Evolutionary conservation across 1,284 basidiomycete genomes (phyloP), one percentile per base, ranked within the genome.

Genomic region (Peniophora sp.): DNA sequence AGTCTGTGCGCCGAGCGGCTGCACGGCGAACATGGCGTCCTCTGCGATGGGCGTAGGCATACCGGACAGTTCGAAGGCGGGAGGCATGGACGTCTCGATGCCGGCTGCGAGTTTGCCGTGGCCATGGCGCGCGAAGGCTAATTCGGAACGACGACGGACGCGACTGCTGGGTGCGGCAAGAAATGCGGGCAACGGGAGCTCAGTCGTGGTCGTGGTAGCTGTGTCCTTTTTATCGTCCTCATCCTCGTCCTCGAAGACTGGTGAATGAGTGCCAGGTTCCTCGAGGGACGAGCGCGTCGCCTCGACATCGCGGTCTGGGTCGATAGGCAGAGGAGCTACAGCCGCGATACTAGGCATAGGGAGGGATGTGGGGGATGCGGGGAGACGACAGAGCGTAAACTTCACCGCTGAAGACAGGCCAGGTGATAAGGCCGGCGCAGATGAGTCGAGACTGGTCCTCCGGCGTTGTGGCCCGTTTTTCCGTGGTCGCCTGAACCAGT

Each of bases 121-220:
- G n/a, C 38, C 52, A 22, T 49, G 34, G 36, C 56, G 58, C 14
- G 59, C 45, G 24, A 53, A 53, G 2, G 52, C 52, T 14, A 62
- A 51, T 32, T 62, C 59, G 10, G 59, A 61, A 25, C 58, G 56
- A 2, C 61, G 59, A 32, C 58, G 56, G 1, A 62, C 56, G 22
- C 58, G 55, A 10, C 56, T 57, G 51, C 58, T 59, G 3, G 22
- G 56, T 52, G 48, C 56, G 46, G 45, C 55, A 50, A 48, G 57
- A 53, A 36, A 57, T 53, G 45, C 52, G 36, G 45, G 52, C 52
- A 39, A 52, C 44, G 45, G 53, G 32, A 49, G 32, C 11, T 58
- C 55, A 23, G 38, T 52, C 2, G 52, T 38, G 8, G 38, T 41
- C 16, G 38, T 20, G 19, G 16, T 41, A 16, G 38, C 38, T 8